A percentile compares a stretch with the other conserved stretches of the same genome.
Conservation (phyloP, 2,329 filamentous ascomycete species). For the Fusarium clavum region DNA sequence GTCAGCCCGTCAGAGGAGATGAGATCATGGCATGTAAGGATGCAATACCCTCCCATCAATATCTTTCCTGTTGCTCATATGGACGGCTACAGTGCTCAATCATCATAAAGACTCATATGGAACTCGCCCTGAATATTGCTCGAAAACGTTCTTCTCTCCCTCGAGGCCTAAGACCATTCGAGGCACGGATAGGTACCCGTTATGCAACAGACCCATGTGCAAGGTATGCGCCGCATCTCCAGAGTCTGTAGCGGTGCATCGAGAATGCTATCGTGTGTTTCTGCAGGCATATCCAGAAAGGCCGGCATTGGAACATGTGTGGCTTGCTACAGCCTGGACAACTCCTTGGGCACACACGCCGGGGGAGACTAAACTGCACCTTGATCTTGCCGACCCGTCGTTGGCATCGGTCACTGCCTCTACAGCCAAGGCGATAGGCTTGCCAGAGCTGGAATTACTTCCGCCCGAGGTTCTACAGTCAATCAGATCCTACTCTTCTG, state of each 20-base stretch:
- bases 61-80: neutral
- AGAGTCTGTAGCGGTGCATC: neutral
- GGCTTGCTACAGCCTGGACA: neutral
- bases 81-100: neutral
- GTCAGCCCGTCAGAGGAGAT: neutral
- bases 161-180: too few species aligned
- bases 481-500: neutral
- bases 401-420: neutral
- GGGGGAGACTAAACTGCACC: neutral
- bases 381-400: neutral
- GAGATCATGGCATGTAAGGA: neutral
- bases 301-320: neutral
- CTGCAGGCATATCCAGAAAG: neutral
- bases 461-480: neutral
- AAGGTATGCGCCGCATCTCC: neutral
- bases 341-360: neutral
- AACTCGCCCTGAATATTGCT: neutral
- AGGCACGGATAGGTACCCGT: neutral
- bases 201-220: neutral
- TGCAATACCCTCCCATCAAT: neutral
- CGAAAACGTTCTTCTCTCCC: neutral
- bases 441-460: neutral
- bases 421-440: neutral
- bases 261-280: neutral
- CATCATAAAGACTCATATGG: neutral